Percentiles rank a stretch among this genome's conserved stretches.
phyloP scores from a whole-genome alignment of 176 grass and related monocot genomes.

The Thalia dealbata region DNA sequence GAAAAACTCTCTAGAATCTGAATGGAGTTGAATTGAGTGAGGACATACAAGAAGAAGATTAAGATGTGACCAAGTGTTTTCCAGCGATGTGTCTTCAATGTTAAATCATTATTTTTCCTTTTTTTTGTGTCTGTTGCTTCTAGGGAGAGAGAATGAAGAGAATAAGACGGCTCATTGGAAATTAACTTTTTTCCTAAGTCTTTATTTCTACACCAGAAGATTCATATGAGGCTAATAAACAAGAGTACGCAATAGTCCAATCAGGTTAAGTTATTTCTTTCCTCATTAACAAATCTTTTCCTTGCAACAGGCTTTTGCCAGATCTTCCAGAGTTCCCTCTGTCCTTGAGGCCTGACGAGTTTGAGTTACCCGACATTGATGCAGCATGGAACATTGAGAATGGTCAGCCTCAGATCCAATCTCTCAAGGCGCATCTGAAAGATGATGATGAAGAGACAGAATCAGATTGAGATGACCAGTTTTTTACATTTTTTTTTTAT shows the following conservation, averaged over 20 bases:
- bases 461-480: conserved; percentile 1
- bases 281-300: not conserved
- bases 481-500: not conserved
- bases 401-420: conserved; percentile 65
- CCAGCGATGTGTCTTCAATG: not conserved
- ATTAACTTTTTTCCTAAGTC: too few species aligned
- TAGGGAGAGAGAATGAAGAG: not conserved
- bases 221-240: not conserved
- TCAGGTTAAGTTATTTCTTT: not conserved
- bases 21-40: too few species aligned
- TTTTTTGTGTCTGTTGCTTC: not conserved
- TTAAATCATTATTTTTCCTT: too few species aligned
- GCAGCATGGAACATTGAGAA: conserved; percentile 55
- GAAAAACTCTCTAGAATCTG: too few species aligned
- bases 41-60: too few species aligned
- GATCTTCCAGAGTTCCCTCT: conserved; percentile 84
- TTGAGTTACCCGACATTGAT: conserved; percentile 52
- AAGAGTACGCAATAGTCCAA: too few species aligned
- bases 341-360: conserved; percentile 66
- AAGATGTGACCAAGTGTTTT: not conserved
- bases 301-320: conserved; percentile 49
- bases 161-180: not conserved
- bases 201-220: too few species aligned
- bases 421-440: conserved; percentile 67
- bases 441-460: conserved; percentile 42